Evolutionary conservation across 768 basidiomycete species (phyloP), one percentile per base, ranked within the genome.

Genomic region (Coprinopsis strossmayeri): DNA sequence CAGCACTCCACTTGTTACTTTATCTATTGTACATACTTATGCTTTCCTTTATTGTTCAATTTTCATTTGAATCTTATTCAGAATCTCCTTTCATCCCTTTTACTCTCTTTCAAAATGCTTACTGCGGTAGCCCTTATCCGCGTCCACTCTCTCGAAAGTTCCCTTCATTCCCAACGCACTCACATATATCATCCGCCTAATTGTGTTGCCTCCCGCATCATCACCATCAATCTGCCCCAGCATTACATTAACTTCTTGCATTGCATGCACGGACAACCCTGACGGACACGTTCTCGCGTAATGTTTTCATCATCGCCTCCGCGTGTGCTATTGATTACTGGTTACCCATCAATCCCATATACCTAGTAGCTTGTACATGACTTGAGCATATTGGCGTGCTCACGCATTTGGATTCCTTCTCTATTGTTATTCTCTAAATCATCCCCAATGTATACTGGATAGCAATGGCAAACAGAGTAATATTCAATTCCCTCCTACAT

Each of bases 21-120:
- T 48, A 55, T 54, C 63, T 64, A 57, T 63, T 63, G 53, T 63
- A 61, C 58, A 67, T 64, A 61, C 60, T 53, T 55, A 56, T 61
- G 51, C 51, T 53, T 65, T 68, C 61, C 59, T 56, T 68, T 62
- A 64, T 59, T 57, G 57, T 54, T 51, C 46, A 20, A 45, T n/a
- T 12, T 50, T 52, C 30, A 20, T 35, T 54, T 49, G 39, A 46
- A 45, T 56, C 41, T 49, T 46, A 46, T 57, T 49, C 50, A 37
- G 48, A 51, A 53, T 54, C 60, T 59, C 58, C 56, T 50, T 56
- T 50, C 55, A 49, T 59, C 52, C 53, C 52, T 53, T 55, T 51
- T 53, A 45, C 49, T 50, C 28, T 50, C 53, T 52, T 58, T 59
- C 37, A 4, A 11, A 42, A 32, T 3, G 28, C 27, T 32, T 32